A percentile compares a stretch with the other conserved stretches of the same genome.
These are phyloP conservation scores for Colletotrichum eremochloae DNA, from an alignment of 2,329 filamentous ascomycete genomes.

Conservation along the genomic window DNA sequence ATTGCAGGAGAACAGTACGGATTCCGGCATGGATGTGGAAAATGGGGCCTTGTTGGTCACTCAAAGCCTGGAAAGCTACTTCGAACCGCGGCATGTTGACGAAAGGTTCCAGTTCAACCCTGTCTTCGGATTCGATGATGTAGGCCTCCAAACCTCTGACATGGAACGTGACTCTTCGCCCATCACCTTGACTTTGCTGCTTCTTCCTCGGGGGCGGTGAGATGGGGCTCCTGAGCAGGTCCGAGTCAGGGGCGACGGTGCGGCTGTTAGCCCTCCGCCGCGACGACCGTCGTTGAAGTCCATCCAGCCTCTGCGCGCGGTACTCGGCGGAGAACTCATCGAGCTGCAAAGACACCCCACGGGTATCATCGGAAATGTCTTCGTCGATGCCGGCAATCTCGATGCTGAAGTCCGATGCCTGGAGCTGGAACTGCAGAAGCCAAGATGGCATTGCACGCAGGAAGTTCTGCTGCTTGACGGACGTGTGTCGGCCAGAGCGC, in stretches of 20 bases:
- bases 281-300: conserved; percentile 67
- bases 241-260: conserved; percentile 77
- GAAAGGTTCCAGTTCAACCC: conserved; percentile 88
- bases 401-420: conserved; percentile 89
- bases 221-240: conserved; percentile 66
- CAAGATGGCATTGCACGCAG: conserved; percentile 84
- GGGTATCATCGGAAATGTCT: conserved; percentile 83
- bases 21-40: conserved; percentile 89
- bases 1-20: conserved; percentile 84
- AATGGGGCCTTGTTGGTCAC: conserved; percentile 87
- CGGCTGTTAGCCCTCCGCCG: conserved; percentile 82
- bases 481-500: conserved; percentile 61
- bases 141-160: conserved; percentile 88
- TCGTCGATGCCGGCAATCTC: conserved; percentile 92
- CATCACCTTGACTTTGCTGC: conserved; percentile 74
- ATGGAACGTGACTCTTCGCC: conserved; percentile 84
- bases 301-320: conserved; percentile 81
- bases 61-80: conserved; percentile 84
- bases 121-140: conserved; percentile 88
- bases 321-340: conserved; percentile 93
- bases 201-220: conserved; percentile 64
- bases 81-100: conserved; percentile 89
- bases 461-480: conserved; percentile 70
- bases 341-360: conserved; percentile 87
- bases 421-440: conserved; percentile 86